Evolutionary conservation across 148 eudicot species (phyloP).

Genomic region (Polygonum aviculare): DNA sequence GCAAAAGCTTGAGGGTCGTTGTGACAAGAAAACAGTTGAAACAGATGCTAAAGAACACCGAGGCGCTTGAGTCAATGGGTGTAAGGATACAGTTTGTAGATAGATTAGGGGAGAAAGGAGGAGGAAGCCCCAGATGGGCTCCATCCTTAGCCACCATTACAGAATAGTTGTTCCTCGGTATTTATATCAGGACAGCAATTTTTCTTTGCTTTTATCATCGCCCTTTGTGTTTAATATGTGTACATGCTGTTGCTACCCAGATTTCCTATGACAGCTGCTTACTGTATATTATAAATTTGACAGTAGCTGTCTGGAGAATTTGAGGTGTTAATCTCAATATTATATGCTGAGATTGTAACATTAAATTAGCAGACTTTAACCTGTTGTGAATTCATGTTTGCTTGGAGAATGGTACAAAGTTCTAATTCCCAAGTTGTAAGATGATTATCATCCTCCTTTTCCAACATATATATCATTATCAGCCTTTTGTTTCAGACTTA

Average conservation of each 20-base stretch:
- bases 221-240: neutral
- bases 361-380: neutral
- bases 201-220: neutral
- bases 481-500: no score
- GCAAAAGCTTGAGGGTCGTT: neutral
- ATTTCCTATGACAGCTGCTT: constrained; percentile 4
- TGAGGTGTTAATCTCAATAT: constrained; percentile 7
- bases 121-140: neutral
- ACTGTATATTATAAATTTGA: neutral
- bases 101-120: neutral
- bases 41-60: neutral
- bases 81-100: constrained; percentile 1
- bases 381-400: neutral
- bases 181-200: neutral
- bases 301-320: constrained; percentile 4
- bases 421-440: no score
- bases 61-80: constrained; percentile 5
- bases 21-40: constrained; percentile 7
- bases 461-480: no score
- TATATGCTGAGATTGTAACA: neutral
- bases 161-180: neutral
- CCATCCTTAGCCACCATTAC: constrained; percentile 2
- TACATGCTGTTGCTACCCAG: constrained; percentile 6
- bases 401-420: neutral
- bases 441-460: no score